Conservation (phyloP, 129 eudicot species). For the Flaveria ramosissima region DNA sequence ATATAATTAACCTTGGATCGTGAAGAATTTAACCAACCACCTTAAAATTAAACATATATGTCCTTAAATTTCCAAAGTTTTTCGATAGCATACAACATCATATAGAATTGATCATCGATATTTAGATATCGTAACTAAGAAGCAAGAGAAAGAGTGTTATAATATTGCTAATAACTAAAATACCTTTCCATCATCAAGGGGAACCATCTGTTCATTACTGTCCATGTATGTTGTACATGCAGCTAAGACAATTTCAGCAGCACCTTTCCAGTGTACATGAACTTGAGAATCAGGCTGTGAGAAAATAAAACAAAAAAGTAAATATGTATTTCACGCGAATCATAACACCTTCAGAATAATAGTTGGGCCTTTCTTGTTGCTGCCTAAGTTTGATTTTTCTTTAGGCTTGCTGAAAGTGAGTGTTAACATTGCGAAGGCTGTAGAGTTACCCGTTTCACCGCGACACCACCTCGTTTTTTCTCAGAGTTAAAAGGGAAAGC, state of each 20-base stretch:
- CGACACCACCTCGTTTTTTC: constrained; percentile 98
- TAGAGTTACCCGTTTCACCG: constrained; percentile 68
- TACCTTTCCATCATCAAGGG: constrained; percentile 70
- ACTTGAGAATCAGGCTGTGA: constrained; percentile 59
- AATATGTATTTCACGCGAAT: background rate
- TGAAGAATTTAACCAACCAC: background rate
- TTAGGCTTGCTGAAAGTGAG: background rate
- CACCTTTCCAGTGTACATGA: constrained; percentile 95
- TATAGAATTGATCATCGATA: background rate
- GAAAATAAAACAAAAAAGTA: constrained; percentile 8
- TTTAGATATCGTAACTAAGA: background rate
- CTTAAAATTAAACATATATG: background rate
- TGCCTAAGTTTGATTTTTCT: background rate
- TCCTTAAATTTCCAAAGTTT: background rate
- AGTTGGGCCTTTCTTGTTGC: background rate
- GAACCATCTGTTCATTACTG: constrained; percentile 46
- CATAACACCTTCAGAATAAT: background rate
- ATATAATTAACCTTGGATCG: background rate
- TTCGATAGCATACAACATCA: background rate
- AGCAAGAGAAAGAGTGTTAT: background rate
- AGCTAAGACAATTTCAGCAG: constrained; percentile 87
- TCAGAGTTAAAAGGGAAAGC: constrained; percentile 97
- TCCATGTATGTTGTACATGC: constrained; percentile 73
- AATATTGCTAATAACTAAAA: background rate
- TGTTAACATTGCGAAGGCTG: background rate